phyloP scores from a whole-genome alignment of 2,329 filamentous ascomycete genomes.

The Fusarium sterilihyphosum region DNA sequence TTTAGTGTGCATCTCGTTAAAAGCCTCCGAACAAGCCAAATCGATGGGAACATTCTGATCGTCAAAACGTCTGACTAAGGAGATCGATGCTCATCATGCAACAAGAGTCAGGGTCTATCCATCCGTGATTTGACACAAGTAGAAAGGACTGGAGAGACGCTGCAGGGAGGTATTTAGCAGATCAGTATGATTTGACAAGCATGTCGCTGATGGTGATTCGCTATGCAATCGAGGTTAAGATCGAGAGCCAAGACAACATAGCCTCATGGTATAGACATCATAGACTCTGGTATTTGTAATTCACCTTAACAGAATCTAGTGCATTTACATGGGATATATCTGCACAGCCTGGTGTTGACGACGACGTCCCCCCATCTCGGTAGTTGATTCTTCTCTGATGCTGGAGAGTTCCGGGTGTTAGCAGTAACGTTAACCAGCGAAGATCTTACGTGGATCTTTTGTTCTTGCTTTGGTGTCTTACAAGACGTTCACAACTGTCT shows the following conservation, averaged over 20 bases:
- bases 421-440: conserved; percentile 4
- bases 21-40: conserved; percentile 10
- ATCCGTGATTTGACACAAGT: not conserved
- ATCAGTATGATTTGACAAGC: not conserved
- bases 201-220: conserved; percentile 1
- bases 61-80: conserved; percentile 20
- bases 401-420: conserved; percentile 8
- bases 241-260: conserved; percentile 8
- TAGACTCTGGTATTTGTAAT: conserved; percentile 17
- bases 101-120: conserved; percentile 24
- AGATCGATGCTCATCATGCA: conserved; percentile 10
- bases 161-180: not conserved
- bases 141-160: not conserved
- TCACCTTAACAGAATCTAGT: not conserved
- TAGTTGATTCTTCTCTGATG: not conserved
- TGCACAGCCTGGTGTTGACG: conserved; percentile 27
- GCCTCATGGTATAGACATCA: conserved; percentile 10
- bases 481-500: not conserved
- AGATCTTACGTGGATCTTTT: conserved; percentile 21
- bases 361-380: conserved; percentile 12
- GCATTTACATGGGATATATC: conserved; percentile 9
- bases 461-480: conserved; percentile 1
- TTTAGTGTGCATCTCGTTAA: not conserved
- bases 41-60: conserved; percentile 5
- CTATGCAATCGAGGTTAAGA: not conserved